These are phyloP conservation scores for Coemansia sp. DNA, from an alignment of 192 early-diverging fungal genomes.

Conservation along the genomic window DNA sequence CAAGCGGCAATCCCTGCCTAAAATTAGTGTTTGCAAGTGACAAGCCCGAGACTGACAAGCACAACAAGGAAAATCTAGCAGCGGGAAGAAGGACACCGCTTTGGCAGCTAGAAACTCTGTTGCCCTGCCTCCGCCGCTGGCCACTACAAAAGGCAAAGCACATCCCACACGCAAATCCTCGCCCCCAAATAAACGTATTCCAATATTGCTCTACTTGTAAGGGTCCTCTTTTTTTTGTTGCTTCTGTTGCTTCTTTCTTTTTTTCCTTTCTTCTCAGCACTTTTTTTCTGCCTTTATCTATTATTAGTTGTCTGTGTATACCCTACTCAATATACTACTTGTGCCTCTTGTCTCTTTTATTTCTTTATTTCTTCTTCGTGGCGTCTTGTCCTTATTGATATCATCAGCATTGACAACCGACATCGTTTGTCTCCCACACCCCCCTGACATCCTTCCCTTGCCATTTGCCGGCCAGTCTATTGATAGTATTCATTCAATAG, in stretches of 20 bases:
- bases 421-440: not conserved
- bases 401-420: slow-evolving; percentile 11
- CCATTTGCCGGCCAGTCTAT: slow-evolving; percentile 13
- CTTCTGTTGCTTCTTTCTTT: slow-evolving; percentile 9
- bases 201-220: slow-evolving; percentile 7
- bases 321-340: slow-evolving; percentile 16
- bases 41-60: slow-evolving; percentile 3
- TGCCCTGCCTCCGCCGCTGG: slow-evolving; percentile 1
- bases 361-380: slow-evolving; percentile 1
- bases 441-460: not conserved
- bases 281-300: slow-evolving; percentile 17
- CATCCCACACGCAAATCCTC: slow-evolving; percentile 6
- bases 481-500: slow-evolving; percentile 12
- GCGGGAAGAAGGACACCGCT: not conserved
- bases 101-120: slow-evolving; percentile 4
- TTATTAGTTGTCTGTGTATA: slow-evolving; percentile 52
- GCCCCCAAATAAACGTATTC: slow-evolving; percentile 2
- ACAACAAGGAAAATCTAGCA: not conserved
- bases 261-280: slow-evolving; percentile 23
- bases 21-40: slow-evolving; percentile 18
- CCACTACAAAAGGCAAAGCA: slow-evolving; percentile 12
- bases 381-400: not conserved
- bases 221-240: slow-evolving; percentile 18
- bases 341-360: not conserved
- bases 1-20: slow-evolving; percentile 28